Evolutionary conservation across 2,329 filamentous ascomycete species (phyloP).

Genomic region (Rhinocladiella mackenziei): DNA sequence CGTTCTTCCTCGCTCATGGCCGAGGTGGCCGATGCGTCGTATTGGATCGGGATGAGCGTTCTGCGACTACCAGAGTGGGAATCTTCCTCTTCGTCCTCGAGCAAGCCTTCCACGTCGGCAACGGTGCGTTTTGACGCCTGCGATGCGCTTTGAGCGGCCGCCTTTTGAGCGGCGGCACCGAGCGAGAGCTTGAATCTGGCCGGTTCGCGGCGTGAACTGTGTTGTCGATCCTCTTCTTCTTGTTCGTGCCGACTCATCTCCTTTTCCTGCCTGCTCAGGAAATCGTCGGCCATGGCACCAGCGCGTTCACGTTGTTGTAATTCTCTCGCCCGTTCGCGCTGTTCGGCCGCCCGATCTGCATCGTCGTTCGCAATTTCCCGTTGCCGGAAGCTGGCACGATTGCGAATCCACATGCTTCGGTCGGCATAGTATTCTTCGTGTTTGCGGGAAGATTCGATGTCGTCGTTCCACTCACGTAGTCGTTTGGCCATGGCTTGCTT

Average conservation of each 20-base stretch:
- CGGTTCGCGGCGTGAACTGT: conserved; percentile 49
- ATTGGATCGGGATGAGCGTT: conserved; percentile 76
- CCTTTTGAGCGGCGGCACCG: conserved; percentile 77
- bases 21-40: conserved; percentile 65
- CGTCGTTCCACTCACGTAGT: conserved; percentile 82
- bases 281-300: conserved; percentile 80
- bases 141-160: conserved; percentile 49
- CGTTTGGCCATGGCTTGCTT: conserved; percentile 66
- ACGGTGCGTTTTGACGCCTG: conserved; percentile 63
- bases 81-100: conserved; percentile 92
- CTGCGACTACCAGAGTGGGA: conserved; percentile 61
- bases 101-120: conserved; percentile 86
- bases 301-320: conserved; percentile 72
- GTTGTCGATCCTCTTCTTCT: conserved; percentile 33
- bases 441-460: conserved; percentile 70
- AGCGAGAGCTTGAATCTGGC: conserved; percentile 90
- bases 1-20: conserved; percentile 83
- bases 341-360: conserved; percentile 73
- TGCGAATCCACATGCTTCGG: conserved; percentile 76
- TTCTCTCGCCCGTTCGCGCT: conserved; percentile 66
- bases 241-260: conserved; percentile 55
- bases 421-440: conserved; percentile 81
- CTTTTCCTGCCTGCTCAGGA: conserved; percentile 71
- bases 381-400: conserved; percentile 67
- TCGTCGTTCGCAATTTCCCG: conserved; percentile 76